Evolutionary conservation across 2,329 filamentous ascomycete species (phyloP).

Genomic region (Botrytis tulipae): DNA sequence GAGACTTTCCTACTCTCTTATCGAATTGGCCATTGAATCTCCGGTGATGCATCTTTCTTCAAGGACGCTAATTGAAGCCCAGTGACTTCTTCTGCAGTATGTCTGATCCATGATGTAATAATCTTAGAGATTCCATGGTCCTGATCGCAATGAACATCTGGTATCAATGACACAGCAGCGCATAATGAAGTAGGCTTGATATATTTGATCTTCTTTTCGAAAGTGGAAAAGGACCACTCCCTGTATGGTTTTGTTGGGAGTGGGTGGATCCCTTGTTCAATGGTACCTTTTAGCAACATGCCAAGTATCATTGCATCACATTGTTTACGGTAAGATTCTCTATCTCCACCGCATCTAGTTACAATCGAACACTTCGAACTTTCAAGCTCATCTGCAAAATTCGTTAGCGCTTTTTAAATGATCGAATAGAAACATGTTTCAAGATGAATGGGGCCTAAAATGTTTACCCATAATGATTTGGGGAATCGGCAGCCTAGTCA

Average conservation of each 20-base stretch:
- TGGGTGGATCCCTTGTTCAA: neutral
- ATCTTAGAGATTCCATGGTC: neutral
- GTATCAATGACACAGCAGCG: neutral
- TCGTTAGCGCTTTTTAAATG: neutral
- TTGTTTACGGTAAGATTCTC: neutral
- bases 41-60: neutral
- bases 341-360: neutral
- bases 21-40: neutral
- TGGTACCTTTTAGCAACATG: neutral
- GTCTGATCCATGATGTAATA: neutral
- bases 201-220: neutral
- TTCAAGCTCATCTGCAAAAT: neutral
- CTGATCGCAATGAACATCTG: neutral
- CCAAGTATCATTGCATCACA: neutral
- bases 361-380: neutral
- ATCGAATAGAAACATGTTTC: neutral
- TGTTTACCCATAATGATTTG: neutral
- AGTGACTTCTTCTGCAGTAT: neutral
- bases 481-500: neutral
- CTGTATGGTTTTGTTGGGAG: neutral
- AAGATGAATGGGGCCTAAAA: neutral
- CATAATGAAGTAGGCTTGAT: neutral
- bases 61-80: neutral
- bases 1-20: neutral
- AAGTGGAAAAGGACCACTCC: neutral